phyloP scores from a whole-genome alignment of 257 asterid species.

The Ajuga chamaepitys region DNA sequence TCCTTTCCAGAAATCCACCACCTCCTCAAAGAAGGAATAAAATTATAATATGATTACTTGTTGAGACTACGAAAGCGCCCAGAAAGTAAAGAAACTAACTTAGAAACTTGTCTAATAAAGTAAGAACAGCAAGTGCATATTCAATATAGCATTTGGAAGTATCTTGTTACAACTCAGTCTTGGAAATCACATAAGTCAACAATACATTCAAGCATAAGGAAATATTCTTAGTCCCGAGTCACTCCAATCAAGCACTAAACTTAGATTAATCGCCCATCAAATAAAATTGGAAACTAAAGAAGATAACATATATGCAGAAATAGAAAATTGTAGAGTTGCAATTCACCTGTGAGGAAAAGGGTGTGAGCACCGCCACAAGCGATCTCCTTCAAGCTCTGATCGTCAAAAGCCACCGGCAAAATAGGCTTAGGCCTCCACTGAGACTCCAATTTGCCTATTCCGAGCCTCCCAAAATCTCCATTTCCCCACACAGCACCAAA shows the following conservation, averaged over 20 bases:
- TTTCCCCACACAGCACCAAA: constrained; percentile 94
- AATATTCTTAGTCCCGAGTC: neutral
- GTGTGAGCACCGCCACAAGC: constrained; percentile 98
- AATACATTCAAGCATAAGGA: neutral
- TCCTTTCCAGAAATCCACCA: neutral
- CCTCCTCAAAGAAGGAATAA: neutral
- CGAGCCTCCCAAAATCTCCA: constrained; percentile 95
- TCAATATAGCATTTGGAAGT: neutral
- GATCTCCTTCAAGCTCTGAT: constrained; percentile 60
- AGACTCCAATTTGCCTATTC: constrained; percentile 73
- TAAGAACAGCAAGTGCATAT: neutral
- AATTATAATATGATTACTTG: neutral
- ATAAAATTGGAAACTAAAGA: neutral
- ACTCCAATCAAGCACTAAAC: neutral
- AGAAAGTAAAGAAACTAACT: neutral
- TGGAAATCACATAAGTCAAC: neutral
- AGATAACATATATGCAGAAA: neutral
- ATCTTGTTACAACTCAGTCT: neutral
- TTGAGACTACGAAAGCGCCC: neutral
- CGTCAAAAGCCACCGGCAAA: constrained; percentile 46
- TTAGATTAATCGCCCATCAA: neutral
- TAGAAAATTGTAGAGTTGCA: neutral
- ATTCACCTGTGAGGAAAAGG: constrained; percentile 78
- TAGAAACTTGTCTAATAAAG: neutral
- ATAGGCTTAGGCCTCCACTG: constrained; percentile 68